Conservation (phyloP, 768 basidiomycete species). For the Coprinellus micaceus region DNA sequence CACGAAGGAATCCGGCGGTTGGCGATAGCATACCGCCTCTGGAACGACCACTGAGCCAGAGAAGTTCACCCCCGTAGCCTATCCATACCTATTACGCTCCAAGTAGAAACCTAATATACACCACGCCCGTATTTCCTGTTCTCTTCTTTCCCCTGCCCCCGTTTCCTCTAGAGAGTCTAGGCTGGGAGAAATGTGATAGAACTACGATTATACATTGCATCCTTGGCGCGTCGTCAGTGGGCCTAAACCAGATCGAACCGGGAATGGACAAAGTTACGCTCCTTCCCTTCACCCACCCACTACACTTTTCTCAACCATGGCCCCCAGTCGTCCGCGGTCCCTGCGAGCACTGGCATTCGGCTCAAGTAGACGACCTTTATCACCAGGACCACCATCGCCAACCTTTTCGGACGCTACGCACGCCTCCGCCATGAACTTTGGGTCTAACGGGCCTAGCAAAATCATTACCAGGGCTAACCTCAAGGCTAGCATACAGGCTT, state of each 20-base stretch:
- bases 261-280: not conserved
- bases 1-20: no score
- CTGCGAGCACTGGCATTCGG: constrained; percentile 52
- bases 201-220: not conserved
- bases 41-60: no score
- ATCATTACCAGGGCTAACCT: constrained; percentile 79
- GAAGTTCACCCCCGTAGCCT: no score
- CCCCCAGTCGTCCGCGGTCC: constrained; percentile 47
- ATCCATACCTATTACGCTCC: not conserved
- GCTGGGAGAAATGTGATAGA: no score
- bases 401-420: constrained; percentile 82
- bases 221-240: not conserved
- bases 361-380: constrained; percentile 39
- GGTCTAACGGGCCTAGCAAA: constrained; percentile 69
- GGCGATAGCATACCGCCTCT: no score
- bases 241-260: not conserved
- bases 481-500: constrained; percentile 72
- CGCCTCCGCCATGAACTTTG: constrained; percentile 74
- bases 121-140: not conserved
- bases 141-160: not conserved
- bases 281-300: constrained; percentile 3
- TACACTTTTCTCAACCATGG: constrained; percentile 26
- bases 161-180: not conserved
- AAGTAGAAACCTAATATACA: not conserved
- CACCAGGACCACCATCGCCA: constrained; percentile 70